Percentiles rank a stretch among this genome's conserved stretches.
These are phyloP conservation scores for Biscogniauxia mediterranea DNA, from an alignment of 2,329 filamentous ascomycete genomes.

Conservation along the genomic window DNA sequence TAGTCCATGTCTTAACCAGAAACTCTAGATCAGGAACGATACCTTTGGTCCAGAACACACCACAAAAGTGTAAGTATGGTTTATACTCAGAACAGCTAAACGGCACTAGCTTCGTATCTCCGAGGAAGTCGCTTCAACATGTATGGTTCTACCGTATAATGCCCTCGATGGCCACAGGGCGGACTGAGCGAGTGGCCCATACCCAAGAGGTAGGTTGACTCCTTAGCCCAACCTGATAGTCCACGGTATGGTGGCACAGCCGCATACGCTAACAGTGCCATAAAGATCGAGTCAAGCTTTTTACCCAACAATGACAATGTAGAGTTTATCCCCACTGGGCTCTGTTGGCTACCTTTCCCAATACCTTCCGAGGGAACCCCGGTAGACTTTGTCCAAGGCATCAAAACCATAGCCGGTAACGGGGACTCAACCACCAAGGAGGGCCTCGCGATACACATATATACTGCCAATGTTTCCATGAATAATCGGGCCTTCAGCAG, in stretches of 20 bases:
- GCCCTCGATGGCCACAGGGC: conserved; percentile 28
- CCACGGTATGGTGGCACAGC: background rate
- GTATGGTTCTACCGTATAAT: conserved; percentile 34
- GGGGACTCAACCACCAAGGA: conserved; percentile 50
- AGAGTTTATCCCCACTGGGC: conserved; percentile 39
- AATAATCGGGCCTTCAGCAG: conserved; percentile 44
- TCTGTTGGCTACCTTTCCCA: conserved; percentile 41
- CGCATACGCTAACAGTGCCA: background rate
- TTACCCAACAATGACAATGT: conserved; percentile 39
- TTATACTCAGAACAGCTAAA: conserved; percentile 32
- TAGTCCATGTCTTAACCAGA: background rate
- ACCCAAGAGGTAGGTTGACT: conserved; percentile 9
- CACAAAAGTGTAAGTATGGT: conserved; percentile 29
- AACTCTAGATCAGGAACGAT: conserved; percentile 8
- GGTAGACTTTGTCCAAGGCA: conserved; percentile 46
- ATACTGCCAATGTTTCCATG: conserved; percentile 47
- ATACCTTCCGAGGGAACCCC: conserved; percentile 28
- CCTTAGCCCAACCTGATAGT: background rate
- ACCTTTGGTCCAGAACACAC: conserved; percentile 20
- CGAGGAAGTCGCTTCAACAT: conserved; percentile 22
- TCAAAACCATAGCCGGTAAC: conserved; percentile 48
- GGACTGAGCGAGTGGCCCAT: conserved; percentile 8
- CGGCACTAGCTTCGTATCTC: conserved; percentile 27
- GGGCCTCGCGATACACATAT: conserved; percentile 49
- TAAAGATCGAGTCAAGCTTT: conserved; percentile 34